phyloP scores from a whole-genome alignment of 495 filamentous ascomycete genomes.

The Geoglossum glabrum region DNA sequence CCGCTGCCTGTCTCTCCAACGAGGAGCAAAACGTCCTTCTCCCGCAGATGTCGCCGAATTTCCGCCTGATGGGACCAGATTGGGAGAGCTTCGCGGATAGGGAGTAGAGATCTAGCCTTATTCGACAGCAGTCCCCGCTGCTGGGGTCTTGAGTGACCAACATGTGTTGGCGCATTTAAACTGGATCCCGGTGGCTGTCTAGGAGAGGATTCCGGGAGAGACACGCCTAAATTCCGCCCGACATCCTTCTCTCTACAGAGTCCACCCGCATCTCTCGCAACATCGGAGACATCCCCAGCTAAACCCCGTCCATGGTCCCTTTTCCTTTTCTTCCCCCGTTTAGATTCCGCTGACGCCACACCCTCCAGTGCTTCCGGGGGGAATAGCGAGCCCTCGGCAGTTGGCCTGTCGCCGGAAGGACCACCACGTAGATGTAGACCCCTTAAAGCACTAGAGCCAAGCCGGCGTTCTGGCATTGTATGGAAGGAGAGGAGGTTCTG shows the following conservation, averaged over 20 bases:
- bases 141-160: neutral
- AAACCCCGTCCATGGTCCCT: neutral
- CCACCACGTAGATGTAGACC: neutral
- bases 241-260: neutral
- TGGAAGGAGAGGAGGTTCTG: neutral
- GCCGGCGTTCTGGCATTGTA: neutral
- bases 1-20: conserved; percentile 91
- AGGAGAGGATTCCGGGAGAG: neutral
- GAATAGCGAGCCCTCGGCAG: neutral
- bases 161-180: neutral
- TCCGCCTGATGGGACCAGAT: conserved; percentile 56
- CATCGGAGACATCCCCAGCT: neutral
- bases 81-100: conserved; percentile 45
- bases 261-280: neutral
- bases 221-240: neutral
- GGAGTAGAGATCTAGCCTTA: conserved; percentile 27
- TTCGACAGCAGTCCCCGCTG: conserved; percentile 15
- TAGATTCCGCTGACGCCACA: neutral
- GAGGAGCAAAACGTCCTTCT: conserved; percentile 62
- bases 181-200: neutral
- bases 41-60: conserved; percentile 41
- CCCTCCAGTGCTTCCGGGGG: neutral
- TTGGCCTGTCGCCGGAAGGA: neutral
- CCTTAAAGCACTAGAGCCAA: neutral
- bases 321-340: neutral